phyloP scores from a whole-genome alignment of 78 protist genomes.

The Anaeramoeba flamelloides region DNA sequence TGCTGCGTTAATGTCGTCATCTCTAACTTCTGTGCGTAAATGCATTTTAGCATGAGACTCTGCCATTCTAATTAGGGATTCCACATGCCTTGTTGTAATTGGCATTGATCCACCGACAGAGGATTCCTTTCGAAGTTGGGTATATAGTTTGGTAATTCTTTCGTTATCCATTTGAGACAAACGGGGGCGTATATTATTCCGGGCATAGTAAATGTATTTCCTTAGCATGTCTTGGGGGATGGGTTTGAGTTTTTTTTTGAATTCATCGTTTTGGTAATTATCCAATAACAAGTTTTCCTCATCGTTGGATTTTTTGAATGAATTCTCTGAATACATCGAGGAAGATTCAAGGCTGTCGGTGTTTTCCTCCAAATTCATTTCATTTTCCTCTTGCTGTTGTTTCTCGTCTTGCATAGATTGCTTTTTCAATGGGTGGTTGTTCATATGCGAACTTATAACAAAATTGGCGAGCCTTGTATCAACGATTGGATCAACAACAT shows the following conservation, averaged over 20 bases:
- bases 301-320: too few relatives aligned
- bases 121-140: constrained; percentile 72
- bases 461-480: constrained; percentile 74
- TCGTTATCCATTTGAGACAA: too few relatives aligned
- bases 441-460: constrained; percentile 58
- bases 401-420: too few relatives aligned
- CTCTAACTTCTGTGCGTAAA: constrained; percentile 61
- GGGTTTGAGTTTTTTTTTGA: neutral
- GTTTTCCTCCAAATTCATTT: constrained; percentile 2
- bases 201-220: constrained; percentile 69
- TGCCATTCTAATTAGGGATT: constrained; percentile 74
- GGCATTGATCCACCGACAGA: constrained; percentile 56
- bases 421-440: constrained; percentile 57
- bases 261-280: too few relatives aligned
- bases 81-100: constrained; percentile 82
- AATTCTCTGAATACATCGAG: too few relatives aligned
- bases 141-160: constrained; percentile 52
- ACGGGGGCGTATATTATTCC: constrained; percentile 24
- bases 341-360: too few relatives aligned
- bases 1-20: constrained; percentile 77
- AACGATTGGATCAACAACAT: constrained; percentile 44
- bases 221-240: constrained; percentile 67
- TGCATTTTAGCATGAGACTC: constrained; percentile 92
- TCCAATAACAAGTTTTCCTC: too few relatives aligned
- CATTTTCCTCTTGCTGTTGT: too few relatives aligned